phyloP scores from a whole-genome alignment of 2,329 filamentous ascomycete genomes.

The Elsinoe necatrix region DNA sequence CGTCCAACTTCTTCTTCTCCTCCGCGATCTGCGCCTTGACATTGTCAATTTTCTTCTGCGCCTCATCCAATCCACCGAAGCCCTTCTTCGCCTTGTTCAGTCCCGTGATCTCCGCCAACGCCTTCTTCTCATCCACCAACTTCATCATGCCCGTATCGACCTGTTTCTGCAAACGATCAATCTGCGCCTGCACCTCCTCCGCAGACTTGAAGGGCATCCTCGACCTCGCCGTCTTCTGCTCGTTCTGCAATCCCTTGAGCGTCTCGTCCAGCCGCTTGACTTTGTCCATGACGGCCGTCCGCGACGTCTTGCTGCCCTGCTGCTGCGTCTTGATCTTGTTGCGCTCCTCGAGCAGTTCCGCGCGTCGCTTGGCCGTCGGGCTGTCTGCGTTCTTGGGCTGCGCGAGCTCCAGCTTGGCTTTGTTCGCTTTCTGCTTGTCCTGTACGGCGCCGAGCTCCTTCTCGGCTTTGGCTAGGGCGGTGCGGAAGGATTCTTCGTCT shows the following conservation, averaged over 20 bases:
- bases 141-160: conserved; percentile 88
- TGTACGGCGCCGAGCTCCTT: conserved; percentile 76
- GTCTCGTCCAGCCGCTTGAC: conserved; percentile 87
- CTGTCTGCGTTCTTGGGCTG: conserved; percentile 75
- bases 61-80: conserved; percentile 74
- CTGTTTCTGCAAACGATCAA: conserved; percentile 69
- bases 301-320: conserved; percentile 74
- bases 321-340: conserved; percentile 81
- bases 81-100: conserved; percentile 85
- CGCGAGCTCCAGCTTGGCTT: conserved; percentile 78
- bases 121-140: conserved; percentile 95
- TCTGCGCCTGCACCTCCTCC: conserved; percentile 80
- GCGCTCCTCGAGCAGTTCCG: conserved; percentile 75
- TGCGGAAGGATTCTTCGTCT: conserved; percentile 76
- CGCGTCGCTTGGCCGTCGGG: conserved; percentile 70
- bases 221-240: conserved; percentile 77
- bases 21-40: conserved; percentile 80
- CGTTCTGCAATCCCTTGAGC: conserved; percentile 71
- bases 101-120: conserved; percentile 69
- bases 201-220: conserved; percentile 77
- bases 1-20: conserved; percentile 80
- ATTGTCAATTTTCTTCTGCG: conserved; percentile 82
- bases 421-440: conserved; percentile 71
- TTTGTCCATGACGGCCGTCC: conserved; percentile 71
- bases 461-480: conserved; percentile 68